A percentile compares a stretch with the other conserved stretches of the same genome.
Evolutionary conservation across 2,329 filamentous ascomycete species (phyloP).

Genomic region (Chaetoscypha palmicola): DNA sequence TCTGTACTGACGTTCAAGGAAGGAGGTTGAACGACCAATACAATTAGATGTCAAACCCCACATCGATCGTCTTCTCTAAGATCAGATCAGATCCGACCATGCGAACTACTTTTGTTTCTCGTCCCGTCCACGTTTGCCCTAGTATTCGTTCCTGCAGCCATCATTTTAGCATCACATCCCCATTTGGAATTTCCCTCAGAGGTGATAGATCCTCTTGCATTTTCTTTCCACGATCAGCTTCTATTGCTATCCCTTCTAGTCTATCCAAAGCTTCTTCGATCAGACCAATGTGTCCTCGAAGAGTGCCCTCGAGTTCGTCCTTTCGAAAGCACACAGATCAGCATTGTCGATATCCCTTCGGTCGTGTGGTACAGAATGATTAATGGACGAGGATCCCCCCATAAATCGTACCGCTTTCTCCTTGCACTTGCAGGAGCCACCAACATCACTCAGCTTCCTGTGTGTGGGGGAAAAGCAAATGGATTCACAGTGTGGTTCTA

Average conservation of each 20-base stretch:
- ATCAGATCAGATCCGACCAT: too few relatives aligned
- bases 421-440: slow-evolving; percentile 1
- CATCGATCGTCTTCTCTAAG: too few relatives aligned
- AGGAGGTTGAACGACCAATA: too few relatives aligned
- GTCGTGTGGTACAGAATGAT: neutral
- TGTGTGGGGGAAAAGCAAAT: neutral
- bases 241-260: slow-evolving; percentile 15
- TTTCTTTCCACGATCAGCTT: slow-evolving; percentile 18
- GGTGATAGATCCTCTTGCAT: slow-evolving; percentile 15
- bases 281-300: slow-evolving; percentile 18
- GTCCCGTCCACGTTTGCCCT: slow-evolving; percentile 15
- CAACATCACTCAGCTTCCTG: neutral
- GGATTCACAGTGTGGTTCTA: neutral
- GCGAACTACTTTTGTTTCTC: slow-evolving; percentile 11
- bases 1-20: neutral
- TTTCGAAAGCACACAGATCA: slow-evolving; percentile 9
- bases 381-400: neutral
- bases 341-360: too few relatives aligned
- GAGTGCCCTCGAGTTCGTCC: slow-evolving; percentile 18
- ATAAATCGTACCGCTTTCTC: neutral
- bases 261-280: slow-evolving; percentile 20
- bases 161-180: too few relatives aligned
- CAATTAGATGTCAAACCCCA: too few relatives aligned
- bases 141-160: slow-evolving; percentile 17
- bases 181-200: too few relatives aligned